Evolutionary conservation across 345 rosid genomes (phyloP).

Genomic region (Brassica napus): Da-Ae NC_063446.1:173001-173500

Average conservation of each 20-base stretch:
- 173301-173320: constrained; percentile 49
- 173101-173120: constrained; percentile 88
- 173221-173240: constrained; percentile 52
- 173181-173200: constrained; percentile 61
- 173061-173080: constrained; percentile 28
- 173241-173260: constrained; percentile 48
- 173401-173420: constrained; percentile 15
- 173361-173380: constrained; percentile 50
- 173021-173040: neutral
- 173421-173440: constrained; percentile 16
- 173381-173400: constrained; percentile 77
- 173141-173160: constrained; percentile 49
- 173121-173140: constrained; percentile 50
- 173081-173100: constrained; percentile 57
- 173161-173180: constrained; percentile 51
- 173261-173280: constrained; percentile 80
- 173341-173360: constrained; percentile 41
- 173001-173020: neutral
- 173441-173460: constrained; percentile 16
- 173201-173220: constrained; percentile 67
- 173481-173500: constrained; percentile 52
- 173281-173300: constrained; percentile 55
- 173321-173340: constrained; percentile 48
- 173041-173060: neutral
- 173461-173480: constrained; percentile 45